Evolutionary conservation across 768 basidiomycete species (phyloP), one percentile per base, ranked within the genome.

Genomic region (Mycena pura): DNA sequence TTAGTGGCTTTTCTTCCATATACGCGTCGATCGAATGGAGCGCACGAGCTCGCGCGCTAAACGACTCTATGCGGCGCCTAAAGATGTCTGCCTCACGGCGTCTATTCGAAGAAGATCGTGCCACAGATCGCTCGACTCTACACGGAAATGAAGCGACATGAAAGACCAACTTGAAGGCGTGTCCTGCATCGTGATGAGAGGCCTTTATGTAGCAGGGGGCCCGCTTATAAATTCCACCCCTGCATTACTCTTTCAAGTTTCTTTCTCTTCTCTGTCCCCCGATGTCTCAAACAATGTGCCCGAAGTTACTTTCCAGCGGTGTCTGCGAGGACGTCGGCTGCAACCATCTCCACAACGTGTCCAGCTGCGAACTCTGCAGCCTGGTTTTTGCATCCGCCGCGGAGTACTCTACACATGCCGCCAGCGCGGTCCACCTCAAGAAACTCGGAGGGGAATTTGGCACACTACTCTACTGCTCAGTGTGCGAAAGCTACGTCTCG

Each of bases 331-430:
- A 71, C 28, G 2, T 61, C 0, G 31, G 47, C 5, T 84, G 83
- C 59, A 11, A 28, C 0, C 67, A 63, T 38, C 64, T 67, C 19
- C 82, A 84, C 61, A 74, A 76, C 41, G 62, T 83, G 17, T 55
- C 70, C 3, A 64, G 68, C 19, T 84, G 82, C 63, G 74, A 77
- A 14, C 64, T 71, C 2, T 84, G 83, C 62, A 69, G 69, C 7
- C 58, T 76, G 39, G 66, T 81, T 3, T 78, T 79, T 40, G 15
- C 44, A 13, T 68, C 66, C 13, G 46, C 57, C 1, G 32, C 50
- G 0, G 59, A 50, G 2, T 76, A 74, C 51, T 32, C 68, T 15
- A n/a, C 34, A 0, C 82, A 84, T 51, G 32, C 76, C 17, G 38
- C 34, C 3, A 64, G 69, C 0, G 71, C 70, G 27, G 68, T 72